These are phyloP conservation scores for Kalmanozyma brasiliensis DNA, from an alignment of 1,284 basidiomycete species.

Conservation along the genomic window DNA sequence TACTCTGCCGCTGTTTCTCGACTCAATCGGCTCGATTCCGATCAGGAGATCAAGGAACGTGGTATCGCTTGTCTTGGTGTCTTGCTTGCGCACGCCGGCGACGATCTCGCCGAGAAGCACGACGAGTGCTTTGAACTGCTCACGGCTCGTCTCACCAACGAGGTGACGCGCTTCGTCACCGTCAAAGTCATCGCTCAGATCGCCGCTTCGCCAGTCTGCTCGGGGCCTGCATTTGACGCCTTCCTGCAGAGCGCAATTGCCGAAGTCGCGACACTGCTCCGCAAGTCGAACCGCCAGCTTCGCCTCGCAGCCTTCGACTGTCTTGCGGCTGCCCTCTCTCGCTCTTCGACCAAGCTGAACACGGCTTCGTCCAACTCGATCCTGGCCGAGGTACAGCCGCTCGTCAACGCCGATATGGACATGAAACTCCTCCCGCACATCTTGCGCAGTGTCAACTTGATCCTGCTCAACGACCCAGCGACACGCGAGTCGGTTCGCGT, in stretches of 20 bases:
- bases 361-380: conserved; percentile 37
- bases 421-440: conserved; percentile 54
- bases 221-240: conserved; percentile 71
- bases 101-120: conserved; percentile 71
- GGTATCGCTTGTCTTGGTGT: conserved; percentile 86
- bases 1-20: conserved; percentile 80
- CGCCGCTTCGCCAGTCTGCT: conserved; percentile 69
- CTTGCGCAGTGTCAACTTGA: conserved; percentile 43
- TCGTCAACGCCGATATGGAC: conserved; percentile 53
- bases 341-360: conserved; percentile 69
- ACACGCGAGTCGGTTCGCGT: conserved; percentile 33
- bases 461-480: conserved; percentile 37
- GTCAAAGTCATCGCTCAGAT: conserved; percentile 70
- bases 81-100: conserved; percentile 85
- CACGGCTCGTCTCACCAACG: conserved; percentile 76
- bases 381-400: conserved; percentile 53
- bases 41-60: conserved; percentile 85
- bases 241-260: conserved; percentile 82
- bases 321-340: conserved; percentile 78
- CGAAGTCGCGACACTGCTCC: conserved; percentile 81
- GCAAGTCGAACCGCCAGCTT: conserved; percentile 80
- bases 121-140: conserved; percentile 74
- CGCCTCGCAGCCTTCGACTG: conserved; percentile 84
- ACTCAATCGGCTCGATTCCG: conserved; percentile 82
- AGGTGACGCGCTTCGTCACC: conserved; percentile 71